Evolutionary conservation across 2,329 filamentous ascomycete species (phyloP), one percentile per base, ranked within the genome.

Genomic region (Claviceps sp.): DNA sequence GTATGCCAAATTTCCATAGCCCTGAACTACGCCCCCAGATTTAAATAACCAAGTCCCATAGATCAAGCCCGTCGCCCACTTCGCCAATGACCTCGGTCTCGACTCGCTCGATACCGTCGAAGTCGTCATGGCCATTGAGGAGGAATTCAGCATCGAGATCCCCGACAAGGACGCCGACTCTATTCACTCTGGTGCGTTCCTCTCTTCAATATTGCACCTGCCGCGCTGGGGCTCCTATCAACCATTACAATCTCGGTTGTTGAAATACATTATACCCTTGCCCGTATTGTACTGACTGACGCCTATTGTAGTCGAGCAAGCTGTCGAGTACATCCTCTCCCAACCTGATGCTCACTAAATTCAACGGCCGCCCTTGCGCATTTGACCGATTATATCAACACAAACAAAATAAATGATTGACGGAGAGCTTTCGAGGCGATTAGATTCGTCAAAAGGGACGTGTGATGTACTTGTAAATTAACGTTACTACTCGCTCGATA

Each of bases 121-220:
- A 79, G 93, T 98, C 60, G 93, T 98, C 63, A 98, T 98, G 93
- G 93, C 93, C 60, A 97, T 98, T 73, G 93, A 98, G 81, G 93
- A 98, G 74, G 76, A 83, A 65, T 82, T 83, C 67, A 81, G 89
- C 85, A 93, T 96, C 70, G 90, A 96, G 80, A 96, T 96, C 65
- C 90, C 90, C 62, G 90, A 96, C 75, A 95, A 95, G 81, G 89
- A 95, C 67, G 90, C 90, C 60, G 90, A 96, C 71, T 77, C 79
- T 59, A 95, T 96, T 71, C 89, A 93, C 80, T 95, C 89, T 65
- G 84, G 89, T 95, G 85, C 62, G 87, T 74, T 26, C 34, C 3
- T 2, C 18, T 16, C n/a, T 22, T 8, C 22, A 26, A 5, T 0
- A 26, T 22, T 26, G 1, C 16, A 6, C 20, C 24, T 22, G 13